Base-by-base conservation (phyloP, 1,284 basidiomycete genomes). In the Tausonia pullulans region DNA sequence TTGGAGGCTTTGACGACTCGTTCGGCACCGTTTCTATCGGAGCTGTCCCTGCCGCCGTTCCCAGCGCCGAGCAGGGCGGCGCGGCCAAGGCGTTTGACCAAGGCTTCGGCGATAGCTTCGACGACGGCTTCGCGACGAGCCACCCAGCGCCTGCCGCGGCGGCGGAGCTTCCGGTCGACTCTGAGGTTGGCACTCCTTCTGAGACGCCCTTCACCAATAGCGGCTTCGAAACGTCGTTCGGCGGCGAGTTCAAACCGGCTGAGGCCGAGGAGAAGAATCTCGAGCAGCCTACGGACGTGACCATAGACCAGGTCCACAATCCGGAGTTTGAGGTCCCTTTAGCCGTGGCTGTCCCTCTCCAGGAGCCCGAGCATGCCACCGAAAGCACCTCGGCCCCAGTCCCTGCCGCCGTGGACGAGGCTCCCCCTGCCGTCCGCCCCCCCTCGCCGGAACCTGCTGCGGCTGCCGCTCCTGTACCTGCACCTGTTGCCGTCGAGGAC, bases 1-100 rank as follows among this genome's bases (percentile, higher is more conserved):
- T 8, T 10, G 67, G 68, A 61, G 60, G 16, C 10, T 84, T 84
- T 67, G 82, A 85, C 65, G 85, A 87, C 72, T 81, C 85, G 4
- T 88, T 89, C 70, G 84, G 82, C 45, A 74, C 79, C 27, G 27
- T 27, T 27, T 27, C 27, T 27, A 27, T 27, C 27, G 27, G 27
- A 27, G 27, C 27, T 27, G 27, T 27, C 27, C 27, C 27, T 27
- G 27, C 27, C 27, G 27, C 27, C 27, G 27, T 27, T 27, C 27
- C 27, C 27, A 27, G 27, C 27, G 27, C 27, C 27, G 27, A 27
- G 27, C 10, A 58, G 9, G 44, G 40, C 44, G 44, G 49, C 43
- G 61, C 51, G 13, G 41, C 54, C 51, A 57, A 63, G 49, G 51
- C 59, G 11, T 56, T 58, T 46, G 56, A 59, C 49, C 45, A 43